Base-by-base conservation (phyloP, 257 asterid genomes). In the Phtheirospermum japonicum region DNA sequence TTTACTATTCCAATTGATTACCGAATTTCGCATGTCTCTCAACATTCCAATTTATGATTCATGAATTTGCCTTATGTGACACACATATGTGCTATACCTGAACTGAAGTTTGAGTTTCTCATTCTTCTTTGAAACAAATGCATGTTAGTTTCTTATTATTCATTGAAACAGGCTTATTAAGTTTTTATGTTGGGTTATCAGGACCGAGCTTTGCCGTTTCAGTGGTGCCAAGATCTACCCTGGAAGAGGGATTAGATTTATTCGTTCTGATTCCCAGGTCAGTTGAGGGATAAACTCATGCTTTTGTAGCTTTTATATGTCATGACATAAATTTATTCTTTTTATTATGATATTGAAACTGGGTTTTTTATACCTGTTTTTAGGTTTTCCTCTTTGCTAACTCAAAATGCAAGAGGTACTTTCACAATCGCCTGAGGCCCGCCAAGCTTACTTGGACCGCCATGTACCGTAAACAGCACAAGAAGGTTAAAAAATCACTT, bases 361-460 rank as follows among this genome's bases (percentile, higher is more conserved):
- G n/a, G 1, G 42, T 6, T 36, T 9, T 16, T 46, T 2, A 6
- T 14, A 6, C 0, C 11, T 42, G 16, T 33, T 64, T 6, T 20
- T 58, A 89, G 96, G 96, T 89, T 28, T 89, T 89, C 77, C 93
- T 89, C 61, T 86, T 89, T 49, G 79, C 69, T 31, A 83, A 84
- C 73, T 89, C 96, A 11, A 89, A 89, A 82, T 89, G 96, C 76
- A 89, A 89, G 83, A 76, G 92, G 82, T 89, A 89, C 58, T 86
- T 89, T 76, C 96, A 89, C 78, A 89, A 89, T 46, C 83, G 85
- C 13, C 74, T 86, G 78, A 89, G 89, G 83, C 96, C 96, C 1
- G 88, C 96, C 0, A 89, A 89, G 52, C 96, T 89, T 71, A 73
- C 83, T 0, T 89, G 96, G 96, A 89, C 96, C 17, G 95, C 96